Percentiles rank a stretch among this genome's conserved stretches.
Conservation (phyloP, 805 yeast species). For the Isabelozyma gotoi region DNA sequence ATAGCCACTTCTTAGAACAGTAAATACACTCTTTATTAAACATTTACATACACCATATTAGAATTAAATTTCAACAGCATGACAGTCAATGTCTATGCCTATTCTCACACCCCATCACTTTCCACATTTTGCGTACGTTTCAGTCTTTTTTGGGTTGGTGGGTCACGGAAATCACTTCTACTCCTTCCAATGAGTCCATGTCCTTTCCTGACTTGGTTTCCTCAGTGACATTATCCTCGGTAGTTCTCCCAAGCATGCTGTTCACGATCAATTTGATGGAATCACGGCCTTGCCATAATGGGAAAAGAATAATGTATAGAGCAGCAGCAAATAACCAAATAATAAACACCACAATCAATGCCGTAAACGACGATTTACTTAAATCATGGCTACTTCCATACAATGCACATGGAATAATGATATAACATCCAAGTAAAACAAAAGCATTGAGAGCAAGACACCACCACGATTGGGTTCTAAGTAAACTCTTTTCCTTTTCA, state of each 20-base stretch:
- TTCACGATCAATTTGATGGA: background rate
- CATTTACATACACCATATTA: too few species aligned
- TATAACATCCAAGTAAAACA: constrained; percentile 17
- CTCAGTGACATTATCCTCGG: background rate
- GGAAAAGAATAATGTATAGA: constrained; percentile 32
- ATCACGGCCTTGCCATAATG: constrained; percentile 28
- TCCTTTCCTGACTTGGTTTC: background rate
- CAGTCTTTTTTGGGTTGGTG: background rate
- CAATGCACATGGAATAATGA: constrained; percentile 28
- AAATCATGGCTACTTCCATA: constrained; percentile 34
- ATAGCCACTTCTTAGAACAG: too few species aligned
- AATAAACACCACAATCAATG: constrained; percentile 35
- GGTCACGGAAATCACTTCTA: background rate
- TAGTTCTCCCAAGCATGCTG: background rate
- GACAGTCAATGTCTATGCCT: too few species aligned
- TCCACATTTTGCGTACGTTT: too few species aligned
- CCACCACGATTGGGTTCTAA: constrained; percentile 19
- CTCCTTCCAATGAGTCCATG: background rate
- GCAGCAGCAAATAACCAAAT: constrained; percentile 37
- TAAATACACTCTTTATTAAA: too few species aligned
- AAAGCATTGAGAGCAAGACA: constrained; percentile 18
- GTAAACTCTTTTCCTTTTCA: constrained; percentile 13
- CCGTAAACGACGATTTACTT: constrained; percentile 33
- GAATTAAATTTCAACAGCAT: too few species aligned
- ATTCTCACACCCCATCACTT: background rate